Evolutionary conservation across 2,329 filamentous ascomycete species (phyloP).

Genomic region (Pseudogymnoascus sp.): DNA sequence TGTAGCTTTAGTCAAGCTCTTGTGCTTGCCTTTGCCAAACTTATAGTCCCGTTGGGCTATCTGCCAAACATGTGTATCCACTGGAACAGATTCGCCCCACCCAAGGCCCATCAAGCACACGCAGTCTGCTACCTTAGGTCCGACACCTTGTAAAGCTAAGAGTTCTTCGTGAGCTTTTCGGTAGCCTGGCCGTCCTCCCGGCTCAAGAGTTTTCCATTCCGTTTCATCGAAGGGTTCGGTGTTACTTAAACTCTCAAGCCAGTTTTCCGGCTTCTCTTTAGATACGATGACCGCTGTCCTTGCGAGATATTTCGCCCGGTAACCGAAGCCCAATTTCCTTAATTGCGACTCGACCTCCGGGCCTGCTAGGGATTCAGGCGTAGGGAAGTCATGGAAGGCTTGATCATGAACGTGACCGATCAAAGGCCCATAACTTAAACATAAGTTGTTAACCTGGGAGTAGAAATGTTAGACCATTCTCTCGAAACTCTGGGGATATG

Average conservation of each 20-base stretch:
- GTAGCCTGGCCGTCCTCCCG: constrained; percentile 47
- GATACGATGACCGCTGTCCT: constrained; percentile 74
- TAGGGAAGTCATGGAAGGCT: constrained; percentile 81
- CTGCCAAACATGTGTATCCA: constrained; percentile 98
- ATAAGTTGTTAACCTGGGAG: constrained; percentile 71
- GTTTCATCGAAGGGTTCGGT: constrained; percentile 46
- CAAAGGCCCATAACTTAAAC: constrained; percentile 72
- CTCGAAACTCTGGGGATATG: background rate
- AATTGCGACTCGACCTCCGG: constrained; percentile 73
- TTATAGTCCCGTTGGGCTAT: constrained; percentile 95
- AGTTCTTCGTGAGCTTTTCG: constrained; percentile 78
- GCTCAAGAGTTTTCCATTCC: constrained; percentile 41
- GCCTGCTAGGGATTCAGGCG: constrained; percentile 63
- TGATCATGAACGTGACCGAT: constrained; percentile 64
- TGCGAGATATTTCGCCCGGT: constrained; percentile 86
- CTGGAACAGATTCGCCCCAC: constrained; percentile 90
- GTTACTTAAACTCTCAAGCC: constrained; percentile 74
- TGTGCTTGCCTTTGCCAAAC: constrained; percentile 75
- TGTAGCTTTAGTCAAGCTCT: constrained; percentile 78
- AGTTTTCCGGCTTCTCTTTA: constrained; percentile 57
- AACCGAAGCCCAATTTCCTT: constrained; percentile 82
- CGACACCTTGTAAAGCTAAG: constrained; percentile 75
- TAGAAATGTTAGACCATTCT: background rate
- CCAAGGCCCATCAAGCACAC: constrained; percentile 93
- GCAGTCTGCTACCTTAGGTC: constrained; percentile 94